Evolutionary conservation across 139 green algal species (phyloP).

Genomic region (Coccomyxa sp.): DNA sequence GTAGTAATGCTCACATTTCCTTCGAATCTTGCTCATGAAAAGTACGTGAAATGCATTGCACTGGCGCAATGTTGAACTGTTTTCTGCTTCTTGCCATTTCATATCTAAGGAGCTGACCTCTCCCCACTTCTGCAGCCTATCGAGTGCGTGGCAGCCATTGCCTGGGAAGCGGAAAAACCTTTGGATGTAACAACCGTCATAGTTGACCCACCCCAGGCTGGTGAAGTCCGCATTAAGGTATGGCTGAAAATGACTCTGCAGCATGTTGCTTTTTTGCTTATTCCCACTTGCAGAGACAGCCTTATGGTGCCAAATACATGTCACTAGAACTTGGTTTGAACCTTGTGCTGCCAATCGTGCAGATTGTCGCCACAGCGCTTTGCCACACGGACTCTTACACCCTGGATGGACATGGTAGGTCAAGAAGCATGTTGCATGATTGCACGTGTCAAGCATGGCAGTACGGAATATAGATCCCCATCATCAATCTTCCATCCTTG

Average conservation of each 20-base stretch:
- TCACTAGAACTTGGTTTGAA: neutral
- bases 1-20: neutral
- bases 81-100: neutral
- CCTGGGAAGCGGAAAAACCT: constrained; percentile 80
- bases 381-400: constrained; percentile 98
- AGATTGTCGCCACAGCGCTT: constrained; percentile 79
- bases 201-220: constrained; percentile 77
- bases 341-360: neutral
- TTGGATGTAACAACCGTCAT: constrained; percentile 79
- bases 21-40: neutral
- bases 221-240: constrained; percentile 86
- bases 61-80: neutral
- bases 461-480: neutral
- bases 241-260: no score
- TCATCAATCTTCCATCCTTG: neutral
- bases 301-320: no score
- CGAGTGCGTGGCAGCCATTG: constrained; percentile 88
- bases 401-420: constrained; percentile 59
- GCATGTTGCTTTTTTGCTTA: no score
- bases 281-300: neutral
- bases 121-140: constrained; percentile 58
- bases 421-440: neutral
- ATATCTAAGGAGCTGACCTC: neutral
- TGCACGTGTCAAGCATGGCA: neutral
- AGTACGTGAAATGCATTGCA: neutral